phyloP scores from a whole-genome alignment of 129 eudicot species.

The Artemisia tridentata region DNA sequence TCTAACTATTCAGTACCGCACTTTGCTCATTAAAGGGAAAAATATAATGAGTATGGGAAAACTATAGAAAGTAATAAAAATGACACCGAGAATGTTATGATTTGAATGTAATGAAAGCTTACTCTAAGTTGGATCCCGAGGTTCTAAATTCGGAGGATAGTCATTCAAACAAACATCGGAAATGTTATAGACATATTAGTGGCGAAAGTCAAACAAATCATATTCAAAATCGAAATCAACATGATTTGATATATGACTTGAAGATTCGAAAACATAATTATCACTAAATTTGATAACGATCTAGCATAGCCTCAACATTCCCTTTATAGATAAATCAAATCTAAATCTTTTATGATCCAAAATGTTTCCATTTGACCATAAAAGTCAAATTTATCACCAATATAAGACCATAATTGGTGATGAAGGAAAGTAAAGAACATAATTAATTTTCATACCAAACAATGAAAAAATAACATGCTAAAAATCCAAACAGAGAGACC shows the following conservation, averaged over 20 bases:
- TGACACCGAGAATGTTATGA: background rate
- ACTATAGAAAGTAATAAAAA: background rate
- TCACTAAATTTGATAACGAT: background rate
- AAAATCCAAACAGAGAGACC: background rate
- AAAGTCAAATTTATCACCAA: background rate
- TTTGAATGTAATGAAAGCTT: background rate
- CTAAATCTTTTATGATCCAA: background rate
- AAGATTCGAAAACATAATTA: background rate
- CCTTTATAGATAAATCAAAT: background rate
- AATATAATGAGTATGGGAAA: background rate
- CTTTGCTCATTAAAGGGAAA: background rate
- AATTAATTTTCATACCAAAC: background rate
- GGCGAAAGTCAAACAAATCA: background rate
- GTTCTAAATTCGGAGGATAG: background rate
- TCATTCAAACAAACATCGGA: background rate
- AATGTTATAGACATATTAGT: background rate
- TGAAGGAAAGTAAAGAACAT: background rate
- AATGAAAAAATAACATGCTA: background rate
- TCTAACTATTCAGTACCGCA: background rate
- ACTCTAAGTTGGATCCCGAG: background rate
- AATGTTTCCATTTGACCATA: background rate
- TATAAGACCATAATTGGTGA: background rate
- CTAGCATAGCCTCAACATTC: background rate
- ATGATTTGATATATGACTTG: background rate
- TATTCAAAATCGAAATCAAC: background rate